phyloP scores from a whole-genome alignment of 129 eudicot genomes.

The Saposhnikovia divaricata region DNA sequence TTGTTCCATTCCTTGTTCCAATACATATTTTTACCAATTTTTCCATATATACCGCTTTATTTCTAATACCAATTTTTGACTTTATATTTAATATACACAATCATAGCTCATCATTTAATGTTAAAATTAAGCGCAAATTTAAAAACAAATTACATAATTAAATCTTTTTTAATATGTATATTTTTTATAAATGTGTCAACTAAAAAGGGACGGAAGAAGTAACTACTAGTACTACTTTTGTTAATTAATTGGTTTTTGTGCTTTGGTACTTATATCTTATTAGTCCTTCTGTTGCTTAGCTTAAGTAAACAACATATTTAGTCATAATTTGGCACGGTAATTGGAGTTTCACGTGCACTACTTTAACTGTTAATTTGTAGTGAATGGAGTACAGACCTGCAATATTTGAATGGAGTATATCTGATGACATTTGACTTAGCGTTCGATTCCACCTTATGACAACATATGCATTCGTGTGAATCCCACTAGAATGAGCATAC shows the following conservation, averaged over 20 bases:
- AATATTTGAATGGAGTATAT: not conserved
- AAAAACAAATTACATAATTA: no score
- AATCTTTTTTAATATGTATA: no score
- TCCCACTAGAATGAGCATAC: not conserved
- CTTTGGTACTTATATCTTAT: conserved; percentile 8
- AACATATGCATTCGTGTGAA: not conserved
- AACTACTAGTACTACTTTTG: not conserved
- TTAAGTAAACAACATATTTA: not conserved
- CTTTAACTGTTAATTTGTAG: not conserved
- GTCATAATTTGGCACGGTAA: conserved; percentile 4
- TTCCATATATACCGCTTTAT: no score
- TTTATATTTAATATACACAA: no score
- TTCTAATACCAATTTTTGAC: no score
- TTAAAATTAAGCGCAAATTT: no score
- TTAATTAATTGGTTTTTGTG: not conserved
- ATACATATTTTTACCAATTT: no score
- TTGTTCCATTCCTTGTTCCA: no score
- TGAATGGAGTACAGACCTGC: not conserved
- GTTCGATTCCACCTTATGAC: not conserved
- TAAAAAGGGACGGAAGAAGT: no score
- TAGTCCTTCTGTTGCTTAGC: not conserved
- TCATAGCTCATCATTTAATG: no score
- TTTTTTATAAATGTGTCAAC: no score
- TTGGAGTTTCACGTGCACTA: not conserved
- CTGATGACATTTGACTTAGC: not conserved